Evolutionary conservation across 768 basidiomycete species (phyloP), one percentile per base, ranked within the genome.

Genomic region (Phallus indusiatus): DNA sequence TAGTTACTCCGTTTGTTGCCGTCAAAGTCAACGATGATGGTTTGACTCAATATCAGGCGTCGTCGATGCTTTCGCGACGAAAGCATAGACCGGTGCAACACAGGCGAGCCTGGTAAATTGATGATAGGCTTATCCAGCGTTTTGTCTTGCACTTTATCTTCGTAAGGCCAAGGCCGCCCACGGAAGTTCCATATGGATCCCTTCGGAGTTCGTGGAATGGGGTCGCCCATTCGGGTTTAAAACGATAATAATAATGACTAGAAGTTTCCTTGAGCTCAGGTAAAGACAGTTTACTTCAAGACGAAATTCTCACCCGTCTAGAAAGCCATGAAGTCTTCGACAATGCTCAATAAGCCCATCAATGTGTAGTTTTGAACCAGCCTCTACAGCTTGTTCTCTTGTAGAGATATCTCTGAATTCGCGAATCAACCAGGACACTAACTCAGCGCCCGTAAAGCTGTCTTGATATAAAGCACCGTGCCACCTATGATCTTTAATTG

Each of bases 381-480:
- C 87, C 61, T 93, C 88, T 17, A 80, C 73, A 0, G 81, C 95
- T 64, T 93, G 88, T 24, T 86, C 82, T 54, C 90, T 76, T 16
- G 86, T 88, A 1, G 87, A 85, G 7, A 96, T 83, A 67, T 97
- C 94, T 33, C 84, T 81, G 67, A 94, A 97, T 70, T 94, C 89
- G 34, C 89, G 81, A n/a, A 90, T 82, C 18, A 96, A 74, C 94
- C 94, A 98, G 1, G 86, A 86, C 21, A 94, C 88, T 64, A 97
- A 84, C 47, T 93, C 90, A 62, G 82, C 85, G 1, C 94, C 94
- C 10, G 85, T 90, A 69, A 98, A 97, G 5, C 88, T 85, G 62
- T 93, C 86, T 2, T 81, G 79, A 66, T 92, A 90, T 37, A 78
- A 79, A 17, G 70, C 74, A 12, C 78, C 76, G 68, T 94, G 89